A percentile compares a stretch with the other conserved stretches of the same genome.
phyloP scores from a whole-genome alignment of 805 yeast species.

The Cyberlindnera maritima region DNA sequence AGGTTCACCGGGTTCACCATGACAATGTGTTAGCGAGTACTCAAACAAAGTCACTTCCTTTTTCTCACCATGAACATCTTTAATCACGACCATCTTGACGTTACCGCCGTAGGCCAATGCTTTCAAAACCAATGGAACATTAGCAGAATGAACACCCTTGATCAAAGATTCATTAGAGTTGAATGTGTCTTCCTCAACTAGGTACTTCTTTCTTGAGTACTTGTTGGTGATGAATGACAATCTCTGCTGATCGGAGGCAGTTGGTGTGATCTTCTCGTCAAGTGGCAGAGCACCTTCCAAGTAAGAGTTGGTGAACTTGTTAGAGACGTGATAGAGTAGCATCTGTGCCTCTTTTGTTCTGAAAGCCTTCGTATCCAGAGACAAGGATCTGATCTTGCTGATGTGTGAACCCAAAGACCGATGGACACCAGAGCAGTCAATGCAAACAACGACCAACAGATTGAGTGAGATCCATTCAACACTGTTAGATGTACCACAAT shows the following conservation, averaged over 20 bases:
- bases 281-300: constrained; percentile 47
- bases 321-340: constrained; percentile 55
- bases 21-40: constrained; percentile 51
- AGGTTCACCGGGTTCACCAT: constrained; percentile 28
- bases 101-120: constrained; percentile 49
- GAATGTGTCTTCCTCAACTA: constrained; percentile 19
- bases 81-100: constrained; percentile 38
- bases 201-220: constrained; percentile 54
- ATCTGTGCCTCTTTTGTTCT: constrained; percentile 58
- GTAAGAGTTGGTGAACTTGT: constrained; percentile 52
- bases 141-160: constrained; percentile 51
- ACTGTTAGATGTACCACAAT: constrained; percentile 60
- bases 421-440: constrained; percentile 86
- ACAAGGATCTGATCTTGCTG: constrained; percentile 73
- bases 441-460: constrained; percentile 68
- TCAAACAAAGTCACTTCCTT: constrained; percentile 37
- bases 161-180: constrained; percentile 39
- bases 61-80: constrained; percentile 18
- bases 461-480: constrained; percentile 91
- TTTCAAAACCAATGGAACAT: constrained; percentile 41
- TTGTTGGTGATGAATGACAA: constrained; percentile 61
- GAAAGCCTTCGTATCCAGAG: constrained; percentile 57
- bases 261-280: constrained; percentile 30
- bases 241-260: constrained; percentile 45
- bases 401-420: constrained; percentile 81